phyloP scores from a whole-genome alignment of 768 basidiomycete species.

The Mycena kentingensis region DNA sequence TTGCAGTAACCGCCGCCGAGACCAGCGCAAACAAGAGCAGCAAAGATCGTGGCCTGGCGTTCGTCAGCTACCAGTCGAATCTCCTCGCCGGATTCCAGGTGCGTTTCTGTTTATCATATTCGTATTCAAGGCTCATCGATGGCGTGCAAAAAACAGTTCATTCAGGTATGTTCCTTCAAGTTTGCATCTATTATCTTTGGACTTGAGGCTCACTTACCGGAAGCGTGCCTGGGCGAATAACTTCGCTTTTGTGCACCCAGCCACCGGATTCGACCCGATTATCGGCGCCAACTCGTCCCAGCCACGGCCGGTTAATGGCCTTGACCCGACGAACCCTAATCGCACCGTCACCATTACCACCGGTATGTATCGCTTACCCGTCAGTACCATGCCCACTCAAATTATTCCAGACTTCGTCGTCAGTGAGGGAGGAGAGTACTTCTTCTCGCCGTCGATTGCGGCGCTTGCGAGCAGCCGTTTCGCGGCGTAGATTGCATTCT shows the following conservation, averaged over 20 bases:
- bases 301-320: constrained; percentile 5
- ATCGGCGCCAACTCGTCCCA: constrained; percentile 6
- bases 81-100: not conserved
- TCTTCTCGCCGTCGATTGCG: constrained; percentile 33
- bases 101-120: not conserved
- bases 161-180: not conserved
- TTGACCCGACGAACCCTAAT: constrained; percentile 7
- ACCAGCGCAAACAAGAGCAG: not conserved
- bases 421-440: constrained; percentile 33
- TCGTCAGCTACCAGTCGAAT: constrained; percentile 7
- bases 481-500: too few species aligned
- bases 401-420: constrained; percentile 22
- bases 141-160: too few species aligned
- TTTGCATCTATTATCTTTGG: not conserved
- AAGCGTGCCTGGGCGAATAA: not conserved
- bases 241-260: not conserved
- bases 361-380: not conserved
- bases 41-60: constrained; percentile 12
- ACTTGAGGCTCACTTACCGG: not conserved
- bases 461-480: constrained; percentile 27
- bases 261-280: constrained; percentile 10
- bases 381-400: not conserved
- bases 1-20: constrained; percentile 6
- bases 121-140: too few species aligned
- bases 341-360: constrained; percentile 8